A percentile compares a stretch with the other conserved stretches of the same genome.
These are phyloP conservation scores for Boletellus sp. DNA, from an alignment of 768 basidiomycete genomes.

Conservation along the genomic window DNA sequence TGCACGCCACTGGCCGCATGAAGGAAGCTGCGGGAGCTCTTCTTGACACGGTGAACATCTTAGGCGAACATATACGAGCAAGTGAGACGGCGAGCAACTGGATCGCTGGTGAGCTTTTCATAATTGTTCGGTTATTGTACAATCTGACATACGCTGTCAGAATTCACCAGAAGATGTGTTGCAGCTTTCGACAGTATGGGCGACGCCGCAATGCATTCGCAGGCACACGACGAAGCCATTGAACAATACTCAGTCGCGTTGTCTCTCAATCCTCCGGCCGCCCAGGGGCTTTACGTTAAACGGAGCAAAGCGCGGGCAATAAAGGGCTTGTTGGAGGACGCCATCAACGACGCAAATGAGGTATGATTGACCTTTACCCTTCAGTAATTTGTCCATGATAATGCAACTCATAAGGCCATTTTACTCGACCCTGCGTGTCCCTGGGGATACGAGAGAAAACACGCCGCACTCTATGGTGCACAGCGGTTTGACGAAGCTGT, in stretches of 20 bases:
- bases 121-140: neutral
- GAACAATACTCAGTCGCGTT: conserved; percentile 13
- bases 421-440: conserved; percentile 4
- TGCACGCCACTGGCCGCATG: conserved; percentile 8
- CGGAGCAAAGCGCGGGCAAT: conserved; percentile 12
- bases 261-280: conserved; percentile 5
- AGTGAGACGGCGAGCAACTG: neutral
- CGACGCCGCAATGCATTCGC: conserved; percentile 5
- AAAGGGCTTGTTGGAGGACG: conserved; percentile 12
- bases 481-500: conserved; percentile 7
- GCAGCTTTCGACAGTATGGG: conserved; percentile 11
- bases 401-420: neutral
- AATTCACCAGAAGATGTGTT: conserved; percentile 4
- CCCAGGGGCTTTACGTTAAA: conserved; percentile 6
- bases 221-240: conserved; percentile 11
- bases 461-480: conserved; percentile 7
- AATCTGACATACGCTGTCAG: neutral
- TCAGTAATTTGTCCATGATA: neutral
- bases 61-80: neutral
- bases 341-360: conserved; percentile 11
- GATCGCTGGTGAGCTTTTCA: conserved; percentile 2
- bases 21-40: conserved; percentile 11
- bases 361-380: conserved; percentile 1
- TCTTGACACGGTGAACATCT: conserved; percentile 3
- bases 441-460: conserved; percentile 6